phyloP scores from a whole-genome alignment of 345 rosid species.

The Gossypium bickii region DNA sequence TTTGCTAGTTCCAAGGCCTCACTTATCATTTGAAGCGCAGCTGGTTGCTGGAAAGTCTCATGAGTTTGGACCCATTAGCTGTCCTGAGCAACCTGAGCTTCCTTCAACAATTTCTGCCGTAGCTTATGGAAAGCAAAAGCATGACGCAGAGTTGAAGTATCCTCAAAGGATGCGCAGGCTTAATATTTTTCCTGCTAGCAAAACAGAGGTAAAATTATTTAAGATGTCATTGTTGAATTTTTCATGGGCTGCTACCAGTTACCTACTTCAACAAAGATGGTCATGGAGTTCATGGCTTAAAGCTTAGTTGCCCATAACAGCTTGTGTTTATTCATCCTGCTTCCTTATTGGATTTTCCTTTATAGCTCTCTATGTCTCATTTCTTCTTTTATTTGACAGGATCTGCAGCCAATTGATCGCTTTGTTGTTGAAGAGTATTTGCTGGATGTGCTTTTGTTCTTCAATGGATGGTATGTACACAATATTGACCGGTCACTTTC shows the following conservation, averaged over 20 bases:
- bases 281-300: not conserved
- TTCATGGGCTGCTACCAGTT: not conserved
- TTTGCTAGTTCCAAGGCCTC: conserved; percentile 88
- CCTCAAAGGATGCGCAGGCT: conserved; percentile 90
- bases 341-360: not conserved
- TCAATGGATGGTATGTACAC: conserved; percentile 90
- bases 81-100: conserved; percentile 67
- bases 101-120: conserved; percentile 48
- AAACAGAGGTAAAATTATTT: conserved; percentile 56
- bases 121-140: conserved; percentile 69
- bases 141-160: conserved; percentile 72
- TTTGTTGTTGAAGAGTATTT: conserved; percentile 90
- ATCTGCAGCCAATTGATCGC: conserved; percentile 90
- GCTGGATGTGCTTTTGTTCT: conserved; percentile 86
- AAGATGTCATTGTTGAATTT: not conserved
- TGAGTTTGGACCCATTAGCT: conserved; percentile 62
- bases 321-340: conserved; percentile 1
- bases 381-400: conserved; percentile 45
- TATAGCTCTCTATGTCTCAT: conserved; percentile 7
- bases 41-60: conserved; percentile 93
- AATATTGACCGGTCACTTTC: not conserved
- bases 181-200: conserved; percentile 77
- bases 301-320: conserved; percentile 2
- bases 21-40: conserved; percentile 97
- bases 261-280: not conserved